Percentiles rank a stretch among this genome's conserved stretches.
Evolutionary conservation across 345 rosid genomes (phyloP).

Genomic region (Eutrema heterophyllum): DNA sequence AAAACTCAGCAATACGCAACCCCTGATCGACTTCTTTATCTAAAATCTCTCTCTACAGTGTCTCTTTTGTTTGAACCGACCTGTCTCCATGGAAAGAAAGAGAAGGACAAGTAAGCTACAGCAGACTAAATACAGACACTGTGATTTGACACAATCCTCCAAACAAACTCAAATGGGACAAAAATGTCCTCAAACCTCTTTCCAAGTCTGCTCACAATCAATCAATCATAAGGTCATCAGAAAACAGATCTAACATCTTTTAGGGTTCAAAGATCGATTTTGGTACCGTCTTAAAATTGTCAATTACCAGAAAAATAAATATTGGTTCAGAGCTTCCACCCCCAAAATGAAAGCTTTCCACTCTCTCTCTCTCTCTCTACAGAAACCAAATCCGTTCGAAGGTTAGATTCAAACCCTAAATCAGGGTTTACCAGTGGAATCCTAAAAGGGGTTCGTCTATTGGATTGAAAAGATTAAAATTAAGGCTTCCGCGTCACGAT

Average conservation of each 20-base stretch:
- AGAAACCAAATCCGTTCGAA: not conserved
- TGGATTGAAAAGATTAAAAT: not conserved
- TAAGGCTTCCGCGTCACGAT: not conserved
- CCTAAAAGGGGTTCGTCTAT: not conserved
- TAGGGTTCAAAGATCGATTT: not conserved
- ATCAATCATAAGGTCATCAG: slow-evolving; percentile 9
- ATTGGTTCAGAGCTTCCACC: not conserved
- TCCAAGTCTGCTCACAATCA: not conserved
- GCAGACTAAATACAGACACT: not conserved
- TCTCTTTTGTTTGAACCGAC: not conserved
- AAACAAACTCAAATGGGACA: not conserved
- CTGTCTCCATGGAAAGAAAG: slow-evolving; percentile 8
- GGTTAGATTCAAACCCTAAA: slow-evolving; percentile 9
- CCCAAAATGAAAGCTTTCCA: not conserved
- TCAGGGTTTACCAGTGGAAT: not conserved
- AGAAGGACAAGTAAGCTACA: slow-evolving; percentile 7
- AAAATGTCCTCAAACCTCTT: not conserved
- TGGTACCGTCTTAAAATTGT: not conserved
- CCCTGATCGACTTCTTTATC: not conserved
- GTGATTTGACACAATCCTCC: not conserved
- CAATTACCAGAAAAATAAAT: not conserved
- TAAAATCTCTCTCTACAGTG: not conserved
- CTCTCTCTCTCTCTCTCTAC: not conserved
- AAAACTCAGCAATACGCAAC: not conserved
- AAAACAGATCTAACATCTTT: slow-evolving; percentile 25